Evolutionary conservation across 768 basidiomycete species (phyloP).

Genomic region (Kwoniella sp.): DNA sequence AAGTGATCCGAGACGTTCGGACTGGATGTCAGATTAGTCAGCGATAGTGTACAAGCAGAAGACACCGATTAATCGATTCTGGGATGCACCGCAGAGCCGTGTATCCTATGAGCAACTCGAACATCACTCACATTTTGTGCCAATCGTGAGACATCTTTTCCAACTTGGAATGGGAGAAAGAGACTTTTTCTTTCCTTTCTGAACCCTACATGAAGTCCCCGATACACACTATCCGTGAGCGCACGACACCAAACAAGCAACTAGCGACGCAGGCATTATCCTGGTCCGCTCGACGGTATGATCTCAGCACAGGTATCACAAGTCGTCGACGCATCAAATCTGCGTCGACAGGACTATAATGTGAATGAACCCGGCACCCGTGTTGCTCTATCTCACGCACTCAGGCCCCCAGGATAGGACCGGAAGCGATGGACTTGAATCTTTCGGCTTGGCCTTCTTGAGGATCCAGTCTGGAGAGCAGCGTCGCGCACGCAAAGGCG

Average conservation of each 20-base stretch:
- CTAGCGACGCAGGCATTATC: slow-evolving; percentile 58
- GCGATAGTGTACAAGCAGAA: slow-evolving; percentile 14
- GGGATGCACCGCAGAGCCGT: no score
- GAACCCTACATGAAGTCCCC: slow-evolving; percentile 2
- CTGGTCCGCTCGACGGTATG: slow-evolving; percentile 58
- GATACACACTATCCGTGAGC: slow-evolving; percentile 34
- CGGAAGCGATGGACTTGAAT: slow-evolving; percentile 1
- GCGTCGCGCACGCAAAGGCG: no score
- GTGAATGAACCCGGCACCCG: slow-evolving; percentile 35
- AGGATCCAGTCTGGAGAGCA: no score
- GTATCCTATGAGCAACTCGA: neutral
- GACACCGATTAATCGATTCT: neutral
- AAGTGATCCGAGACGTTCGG: slow-evolving; percentile 54
- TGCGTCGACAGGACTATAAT: slow-evolving; percentile 2
- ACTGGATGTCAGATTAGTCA: no score
- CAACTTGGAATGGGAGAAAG: neutral
- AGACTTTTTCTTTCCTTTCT: no score
- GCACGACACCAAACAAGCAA: slow-evolving; percentile 36
- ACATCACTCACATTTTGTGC: slow-evolving; percentile 41
- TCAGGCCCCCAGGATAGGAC: neutral
- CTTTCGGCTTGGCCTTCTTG: slow-evolving; percentile 1
- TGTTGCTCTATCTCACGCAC: slow-evolving; percentile 28
- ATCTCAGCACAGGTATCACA: slow-evolving; percentile 54
- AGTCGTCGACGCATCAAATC: neutral
- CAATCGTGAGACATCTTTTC: slow-evolving; percentile 30